phyloP scores from a whole-genome alignment of 345 rosid species.

The Boechera divaricarpa region DNA sequence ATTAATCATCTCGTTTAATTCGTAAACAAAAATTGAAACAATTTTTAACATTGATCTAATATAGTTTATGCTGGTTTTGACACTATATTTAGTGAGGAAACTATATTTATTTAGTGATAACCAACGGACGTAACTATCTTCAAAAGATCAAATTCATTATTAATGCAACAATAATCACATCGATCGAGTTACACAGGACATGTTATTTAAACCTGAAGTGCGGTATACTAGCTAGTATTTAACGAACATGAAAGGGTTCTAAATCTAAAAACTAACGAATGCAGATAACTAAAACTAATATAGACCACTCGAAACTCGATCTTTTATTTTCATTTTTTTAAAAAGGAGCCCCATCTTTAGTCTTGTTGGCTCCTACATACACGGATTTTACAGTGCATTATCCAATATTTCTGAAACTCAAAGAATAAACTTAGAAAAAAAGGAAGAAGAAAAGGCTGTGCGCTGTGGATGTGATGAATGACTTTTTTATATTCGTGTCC shows the following conservation, averaged over 20 bases:
- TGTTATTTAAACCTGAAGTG: neutral
- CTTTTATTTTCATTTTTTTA: neutral
- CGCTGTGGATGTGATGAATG: constrained; percentile 3
- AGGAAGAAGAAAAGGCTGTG: constrained; percentile 8
- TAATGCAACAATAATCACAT: neutral
- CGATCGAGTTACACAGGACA: neutral
- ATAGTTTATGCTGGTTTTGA: too few species aligned
- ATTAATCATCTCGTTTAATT: too few species aligned
- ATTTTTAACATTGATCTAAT: too few species aligned
- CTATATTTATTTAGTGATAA: too few species aligned
- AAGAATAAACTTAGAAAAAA: neutral
- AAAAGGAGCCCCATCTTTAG: neutral
- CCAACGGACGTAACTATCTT: too few species aligned
- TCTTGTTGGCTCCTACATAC: constrained; percentile 5
- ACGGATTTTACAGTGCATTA: constrained; percentile 16
- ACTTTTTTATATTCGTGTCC: constrained; percentile 38
- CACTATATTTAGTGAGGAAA: too few species aligned
- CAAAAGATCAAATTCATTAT: too few species aligned
- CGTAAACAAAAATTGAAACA: too few species aligned
- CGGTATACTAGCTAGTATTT: neutral
- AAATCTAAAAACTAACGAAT: neutral
- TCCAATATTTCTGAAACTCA: neutral
- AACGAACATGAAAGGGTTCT: neutral
- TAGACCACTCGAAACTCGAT: neutral
- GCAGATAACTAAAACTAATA: neutral